Conservation (phyloP, 441 rosid genomes). For the Euphorbia celastroides region DNA sequence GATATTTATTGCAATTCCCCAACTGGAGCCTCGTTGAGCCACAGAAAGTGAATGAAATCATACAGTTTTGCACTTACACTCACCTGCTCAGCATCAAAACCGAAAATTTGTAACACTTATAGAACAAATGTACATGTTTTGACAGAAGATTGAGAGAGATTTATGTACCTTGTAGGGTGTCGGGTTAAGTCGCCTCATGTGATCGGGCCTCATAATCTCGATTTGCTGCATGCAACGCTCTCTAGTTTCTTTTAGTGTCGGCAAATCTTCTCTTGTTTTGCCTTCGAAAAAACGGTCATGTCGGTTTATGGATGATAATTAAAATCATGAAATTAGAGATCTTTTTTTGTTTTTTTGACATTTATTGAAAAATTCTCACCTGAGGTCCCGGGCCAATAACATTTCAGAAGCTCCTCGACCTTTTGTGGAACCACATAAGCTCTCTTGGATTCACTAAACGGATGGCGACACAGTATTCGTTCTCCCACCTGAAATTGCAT, state of each 20-base stretch:
- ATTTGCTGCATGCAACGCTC: conserved; percentile 76
- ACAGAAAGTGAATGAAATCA: conserved; percentile 93
- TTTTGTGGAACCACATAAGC: conserved; percentile 89
- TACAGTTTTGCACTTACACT: conserved; percentile 86
- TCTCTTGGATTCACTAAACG: conserved; percentile 91
- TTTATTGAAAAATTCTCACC: conserved; percentile 34
- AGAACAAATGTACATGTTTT: not conserved
- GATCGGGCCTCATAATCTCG: conserved; percentile 91
- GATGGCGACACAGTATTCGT: conserved; percentile 78
- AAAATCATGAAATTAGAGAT: not conserved
- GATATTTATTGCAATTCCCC: conserved; percentile 71
- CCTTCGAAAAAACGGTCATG: conserved; percentile 28
- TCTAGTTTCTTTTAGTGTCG: conserved; percentile 58
- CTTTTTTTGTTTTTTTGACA: not conserved
- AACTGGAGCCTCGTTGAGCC: conserved; percentile 99
- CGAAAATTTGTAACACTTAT: not conserved
- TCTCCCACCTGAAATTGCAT: conserved; percentile 63
- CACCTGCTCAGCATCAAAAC: conserved; percentile 43
- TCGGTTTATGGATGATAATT: not conserved
- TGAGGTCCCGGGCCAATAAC: conserved; percentile 92
- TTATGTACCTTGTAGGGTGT: conserved; percentile 83
- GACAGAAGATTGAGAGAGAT: not conserved
- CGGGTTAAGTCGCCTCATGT: conserved; percentile 93
- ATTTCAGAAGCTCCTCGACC: conserved; percentile 79
- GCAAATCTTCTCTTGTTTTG: conserved; percentile 55